Evolutionary conservation across 2,329 filamentous ascomycete species (phyloP).

Genomic region (Chaetomium olivaceum): DNA sequence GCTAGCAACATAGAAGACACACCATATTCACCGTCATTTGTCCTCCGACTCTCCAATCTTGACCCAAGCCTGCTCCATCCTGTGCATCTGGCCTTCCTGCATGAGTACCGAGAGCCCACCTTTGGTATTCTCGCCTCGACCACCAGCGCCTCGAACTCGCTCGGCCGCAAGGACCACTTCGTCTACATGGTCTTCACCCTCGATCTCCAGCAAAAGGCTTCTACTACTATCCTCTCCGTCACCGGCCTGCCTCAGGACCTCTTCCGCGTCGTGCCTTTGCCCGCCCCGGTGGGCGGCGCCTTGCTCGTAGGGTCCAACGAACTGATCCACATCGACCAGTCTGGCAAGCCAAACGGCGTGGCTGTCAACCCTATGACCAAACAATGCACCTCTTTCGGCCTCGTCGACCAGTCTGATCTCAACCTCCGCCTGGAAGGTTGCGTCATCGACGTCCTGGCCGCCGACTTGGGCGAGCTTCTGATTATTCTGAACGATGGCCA

Average conservation of each 20-base stretch:
- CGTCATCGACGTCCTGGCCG: slow-evolving; percentile 71
- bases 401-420: slow-evolving; percentile 83
- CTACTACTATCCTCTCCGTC: slow-evolving; percentile 88
- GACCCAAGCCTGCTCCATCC: slow-evolving; percentile 86
- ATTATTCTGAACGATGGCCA: slow-evolving; percentile 75
- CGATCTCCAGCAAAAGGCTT: slow-evolving; percentile 89
- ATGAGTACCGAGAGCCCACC: slow-evolving; percentile 97
- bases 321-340: slow-evolving; percentile 92
- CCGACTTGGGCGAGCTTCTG: slow-evolving; percentile 80
- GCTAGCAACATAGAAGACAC: slow-evolving; percentile 59
- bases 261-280: slow-evolving; percentile 77
- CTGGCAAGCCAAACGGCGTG: slow-evolving; percentile 87
- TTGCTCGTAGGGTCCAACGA: slow-evolving; percentile 86
- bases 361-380: slow-evolving; percentile 90
- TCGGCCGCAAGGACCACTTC: slow-evolving; percentile 82
- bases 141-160: slow-evolving; percentile 68
- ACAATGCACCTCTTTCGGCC: slow-evolving; percentile 76
- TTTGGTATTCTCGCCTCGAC: slow-evolving; percentile 90
- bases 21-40: slow-evolving; percentile 88
- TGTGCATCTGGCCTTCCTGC: slow-evolving; percentile 86
- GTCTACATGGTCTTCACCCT: slow-evolving; percentile 94
- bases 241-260: slow-evolving; percentile 83
- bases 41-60: slow-evolving; percentile 83
- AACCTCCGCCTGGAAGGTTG: slow-evolving; percentile 80
- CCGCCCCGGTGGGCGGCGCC: slow-evolving; percentile 83